Percentiles rank a stretch among this genome's conserved stretches.
phyloP scores from a whole-genome alignment of 495 filamentous ascomycete species.

The Mytilinidion resinicola region DNA sequence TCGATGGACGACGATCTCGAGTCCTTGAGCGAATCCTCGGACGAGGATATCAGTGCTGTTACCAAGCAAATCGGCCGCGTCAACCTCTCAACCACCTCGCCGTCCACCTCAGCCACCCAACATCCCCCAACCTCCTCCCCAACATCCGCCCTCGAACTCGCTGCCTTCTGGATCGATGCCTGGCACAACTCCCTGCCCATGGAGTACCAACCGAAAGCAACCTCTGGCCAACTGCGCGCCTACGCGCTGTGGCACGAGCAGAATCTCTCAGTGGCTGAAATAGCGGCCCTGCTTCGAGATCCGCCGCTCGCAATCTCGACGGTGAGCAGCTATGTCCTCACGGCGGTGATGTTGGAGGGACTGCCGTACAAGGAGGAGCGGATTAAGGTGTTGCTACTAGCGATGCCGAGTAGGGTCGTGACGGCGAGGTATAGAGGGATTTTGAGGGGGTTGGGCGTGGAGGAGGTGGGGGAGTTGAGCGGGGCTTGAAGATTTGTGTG shows the following conservation, averaged over 20 bases:
- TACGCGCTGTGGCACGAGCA: slow-evolving; percentile 56
- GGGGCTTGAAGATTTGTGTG: neutral
- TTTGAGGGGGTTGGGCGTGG: neutral
- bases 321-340: slow-evolving; percentile 46
- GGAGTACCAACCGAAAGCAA: slow-evolving; percentile 65
- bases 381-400: slow-evolving; percentile 16
- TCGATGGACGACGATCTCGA: neutral
- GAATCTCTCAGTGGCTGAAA: slow-evolving; percentile 36
- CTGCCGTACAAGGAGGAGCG: slow-evolving; percentile 20
- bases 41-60: neutral
- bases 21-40: slow-evolving; percentile 4
- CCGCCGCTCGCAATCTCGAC: slow-evolving; percentile 50
- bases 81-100: neutral
- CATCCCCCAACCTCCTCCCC: neutral
- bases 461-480: neutral
- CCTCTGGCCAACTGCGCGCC: slow-evolving; percentile 54
- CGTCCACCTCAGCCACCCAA: neutral
- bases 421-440: slow-evolving; percentile 16
- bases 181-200: slow-evolving; percentile 39
- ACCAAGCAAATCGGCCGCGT: slow-evolving; percentile 11
- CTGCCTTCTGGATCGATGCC: slow-evolving; percentile 15
- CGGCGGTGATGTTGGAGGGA: slow-evolving; percentile 25
- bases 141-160: slow-evolving; percentile 12
- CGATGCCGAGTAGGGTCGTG: slow-evolving; percentile 19
- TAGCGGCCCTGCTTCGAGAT: slow-evolving; percentile 49